Evolutionary conservation across 2,329 filamentous ascomycete species (phyloP), one percentile per base, ranked within the genome.

Genomic region (Sodiomyces alkalinus): DNA sequence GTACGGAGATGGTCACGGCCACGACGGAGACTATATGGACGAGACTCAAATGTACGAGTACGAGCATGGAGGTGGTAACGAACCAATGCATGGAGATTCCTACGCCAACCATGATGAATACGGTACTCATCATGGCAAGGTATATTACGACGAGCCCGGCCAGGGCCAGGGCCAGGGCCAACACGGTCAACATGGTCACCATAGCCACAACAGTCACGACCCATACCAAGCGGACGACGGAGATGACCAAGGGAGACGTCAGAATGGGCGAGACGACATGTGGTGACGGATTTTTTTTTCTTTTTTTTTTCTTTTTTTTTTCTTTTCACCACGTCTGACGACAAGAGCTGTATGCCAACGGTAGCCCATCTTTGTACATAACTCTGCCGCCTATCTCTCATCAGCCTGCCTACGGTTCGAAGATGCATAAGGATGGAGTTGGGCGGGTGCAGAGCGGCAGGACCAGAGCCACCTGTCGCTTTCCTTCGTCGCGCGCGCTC

Each of bases 41-140:
- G 59, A 63, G 35, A 59, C 59, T 34, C 61, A 64, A 35, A 62
- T 64, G 21, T 66, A 65, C 37, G 60, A 66, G 41, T 62, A 66
- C 36, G 60, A 62, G 31, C 60, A 64, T 32, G 52, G 53, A 33
- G 54, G 49, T 24, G 56, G 60, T 24, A 41, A 49, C 22, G 35
- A 39, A 6, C 41, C 48, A 24, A 44, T 25, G 23, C 27, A 46
- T 21, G 43, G 40, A 31, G 58, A 53, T 32, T 52, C 48, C 34
- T 54, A 56, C 34, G 49, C 58, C 19, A 47, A 44, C 27, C 41
- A 46, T 21, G 53, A 56, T 26, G 46, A 42, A 30, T 55, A 58
- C 29, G 45, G 48, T 13, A 22, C 27, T 24, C 52, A 55, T 26
- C 49, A 50, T 28, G 40, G 39, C 22, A 58, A 56, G 39, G 53